Conservation (phyloP, 108 stramenopile genomes). For the Pseudonitzschia multistriata region DNA sequence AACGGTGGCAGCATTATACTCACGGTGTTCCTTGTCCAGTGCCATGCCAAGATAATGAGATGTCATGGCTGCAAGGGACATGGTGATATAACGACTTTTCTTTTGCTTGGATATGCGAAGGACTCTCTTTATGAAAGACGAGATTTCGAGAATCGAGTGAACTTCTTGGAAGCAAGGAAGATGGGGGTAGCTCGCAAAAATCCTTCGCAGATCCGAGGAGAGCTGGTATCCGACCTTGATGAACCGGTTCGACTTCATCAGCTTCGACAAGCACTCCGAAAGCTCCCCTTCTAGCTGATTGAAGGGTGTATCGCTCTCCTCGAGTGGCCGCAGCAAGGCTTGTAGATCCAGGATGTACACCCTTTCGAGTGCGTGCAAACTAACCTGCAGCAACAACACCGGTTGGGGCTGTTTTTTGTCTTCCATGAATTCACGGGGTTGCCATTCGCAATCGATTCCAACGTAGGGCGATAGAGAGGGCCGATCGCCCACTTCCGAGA, state of each 20-base stretch:
- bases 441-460: conserved; percentile 48
- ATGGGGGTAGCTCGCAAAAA: conserved; percentile 37
- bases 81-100: conserved; percentile 32
- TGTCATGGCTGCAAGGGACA: conserved; percentile 29
- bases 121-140: conserved; percentile 21
- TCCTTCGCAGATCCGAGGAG: conserved; percentile 26
- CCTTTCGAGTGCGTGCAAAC: conserved; percentile 27
- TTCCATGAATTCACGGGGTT: conserved; percentile 21
- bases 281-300: conserved; percentile 21
- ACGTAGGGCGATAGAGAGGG: conserved; percentile 13
- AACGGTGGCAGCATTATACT: neutral
- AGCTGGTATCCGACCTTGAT: conserved; percentile 41
- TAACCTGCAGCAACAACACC: conserved; percentile 35
- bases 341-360: conserved; percentile 39
- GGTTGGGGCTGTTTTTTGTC: conserved; percentile 23
- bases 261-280: conserved; percentile 6
- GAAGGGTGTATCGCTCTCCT: conserved; percentile 9
- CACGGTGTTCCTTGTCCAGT: conserved; percentile 39
- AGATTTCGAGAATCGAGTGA: conserved; percentile 27
- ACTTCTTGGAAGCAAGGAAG: conserved; percentile 35
- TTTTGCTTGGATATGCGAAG: conserved; percentile 25
- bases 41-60: conserved; percentile 31
- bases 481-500: neutral
- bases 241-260: conserved; percentile 21
- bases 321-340: conserved; percentile 27